Percentiles rank a stretch among this genome's conserved stretches.
Evolutionary conservation across 2,329 filamentous ascomycete genomes (phyloP).

Genomic region (Aspergillus fructus): DNA sequence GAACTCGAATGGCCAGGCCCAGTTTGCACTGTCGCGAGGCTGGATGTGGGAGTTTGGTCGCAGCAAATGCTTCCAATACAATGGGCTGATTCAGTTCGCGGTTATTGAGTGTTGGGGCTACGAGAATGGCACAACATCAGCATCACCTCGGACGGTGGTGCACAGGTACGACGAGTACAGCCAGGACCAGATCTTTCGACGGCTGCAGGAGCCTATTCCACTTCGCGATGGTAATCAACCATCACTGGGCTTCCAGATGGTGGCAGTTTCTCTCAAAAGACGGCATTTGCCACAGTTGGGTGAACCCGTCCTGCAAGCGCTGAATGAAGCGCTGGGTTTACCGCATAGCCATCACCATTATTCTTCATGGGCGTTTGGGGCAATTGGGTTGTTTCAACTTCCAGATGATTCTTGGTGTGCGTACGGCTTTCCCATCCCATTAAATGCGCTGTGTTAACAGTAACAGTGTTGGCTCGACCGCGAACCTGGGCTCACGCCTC

Average conservation of each 20-base stretch:
- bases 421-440: background rate
- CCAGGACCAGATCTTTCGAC: background rate
- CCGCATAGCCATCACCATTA: background rate
- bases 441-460: background rate
- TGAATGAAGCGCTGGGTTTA: background rate
- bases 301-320: no score
- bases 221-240: background rate
- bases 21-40: no score
- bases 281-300: background rate
- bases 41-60: no score
- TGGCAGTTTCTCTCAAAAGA: background rate
- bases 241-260: background rate
- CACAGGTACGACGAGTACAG: background rate
- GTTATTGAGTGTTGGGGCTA: background rate
- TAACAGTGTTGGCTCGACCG: background rate
- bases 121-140: background rate
- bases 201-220: background rate
- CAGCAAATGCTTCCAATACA: no score
- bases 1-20: no score
- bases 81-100: background rate
- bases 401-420: background rate
- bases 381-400: background rate
- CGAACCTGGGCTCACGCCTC: background rate
- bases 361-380: background rate
- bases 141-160: background rate